These are phyloP conservation scores for Botrytis sinoallii DNA, from an alignment of 2,329 filamentous ascomycete genomes.

Conservation along the genomic window DNA sequence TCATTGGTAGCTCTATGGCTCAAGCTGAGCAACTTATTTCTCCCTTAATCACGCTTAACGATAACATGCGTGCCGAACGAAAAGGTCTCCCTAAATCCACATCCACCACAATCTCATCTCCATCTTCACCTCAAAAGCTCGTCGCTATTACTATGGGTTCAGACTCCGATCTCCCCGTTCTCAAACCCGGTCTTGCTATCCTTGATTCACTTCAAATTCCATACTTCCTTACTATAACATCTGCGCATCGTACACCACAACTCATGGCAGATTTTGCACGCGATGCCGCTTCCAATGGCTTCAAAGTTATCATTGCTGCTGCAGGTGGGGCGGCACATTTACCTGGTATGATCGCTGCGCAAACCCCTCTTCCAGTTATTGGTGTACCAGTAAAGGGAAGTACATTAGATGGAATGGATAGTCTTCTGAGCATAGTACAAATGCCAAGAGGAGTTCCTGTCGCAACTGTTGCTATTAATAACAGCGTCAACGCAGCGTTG, in stretches of 20 bases:
- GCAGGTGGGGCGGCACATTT: slow-evolving; percentile 66
- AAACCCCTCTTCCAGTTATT: slow-evolving; percentile 60
- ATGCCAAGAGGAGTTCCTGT: slow-evolving; percentile 73
- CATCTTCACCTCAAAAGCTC: slow-evolving; percentile 45
- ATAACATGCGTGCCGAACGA: slow-evolving; percentile 56
- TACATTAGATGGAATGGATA: slow-evolving; percentile 58
- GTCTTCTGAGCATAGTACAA: slow-evolving; percentile 69
- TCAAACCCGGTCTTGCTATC: slow-evolving; percentile 60
- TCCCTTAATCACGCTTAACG: slow-evolving; percentile 64
- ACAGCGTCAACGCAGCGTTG: slow-evolving; percentile 72
- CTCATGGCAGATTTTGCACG: slow-evolving; percentile 65
- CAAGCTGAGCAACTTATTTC: slow-evolving; percentile 66
- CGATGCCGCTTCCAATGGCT: slow-evolving; percentile 30
- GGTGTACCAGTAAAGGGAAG: slow-evolving; percentile 75
- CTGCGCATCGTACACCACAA: slow-evolving; percentile 71
- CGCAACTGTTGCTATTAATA: slow-evolving; percentile 76
- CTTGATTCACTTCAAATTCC: slow-evolving; percentile 62
- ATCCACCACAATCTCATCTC: slow-evolving; percentile 37
- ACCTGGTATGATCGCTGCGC: slow-evolving; percentile 20
- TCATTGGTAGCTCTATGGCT: slow-evolving; percentile 65
- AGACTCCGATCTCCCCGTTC: slow-evolving; percentile 65
- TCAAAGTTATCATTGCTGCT: slow-evolving; percentile 48
- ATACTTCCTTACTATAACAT: slow-evolving; percentile 72
- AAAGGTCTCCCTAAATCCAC: slow-evolving; percentile 41
- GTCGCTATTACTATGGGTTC: slow-evolving; percentile 84